Conservation (phyloP, 768 basidiomycete species). For the Boletus sp. region DNA sequence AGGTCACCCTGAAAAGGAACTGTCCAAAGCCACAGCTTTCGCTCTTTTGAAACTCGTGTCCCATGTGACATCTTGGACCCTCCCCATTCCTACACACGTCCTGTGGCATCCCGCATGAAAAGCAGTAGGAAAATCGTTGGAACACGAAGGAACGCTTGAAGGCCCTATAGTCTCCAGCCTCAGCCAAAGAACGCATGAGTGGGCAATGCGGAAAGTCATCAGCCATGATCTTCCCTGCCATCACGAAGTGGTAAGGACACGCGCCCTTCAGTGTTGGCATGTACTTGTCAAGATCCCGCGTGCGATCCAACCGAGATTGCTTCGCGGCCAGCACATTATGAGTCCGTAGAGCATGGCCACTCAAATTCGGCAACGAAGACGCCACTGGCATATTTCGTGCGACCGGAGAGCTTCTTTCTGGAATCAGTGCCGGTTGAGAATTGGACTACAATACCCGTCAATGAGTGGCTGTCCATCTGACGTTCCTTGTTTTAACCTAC, state of each 20-base stretch:
- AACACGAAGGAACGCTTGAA: background rate
- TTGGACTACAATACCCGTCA: no score
- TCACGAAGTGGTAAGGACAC: conserved; percentile 9
- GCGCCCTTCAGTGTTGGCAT: conserved; percentile 1
- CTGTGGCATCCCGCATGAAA: background rate
- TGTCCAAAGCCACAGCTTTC: background rate
- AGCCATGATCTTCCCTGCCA: background rate
- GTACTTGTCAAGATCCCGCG: background rate
- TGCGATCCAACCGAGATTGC: background rate
- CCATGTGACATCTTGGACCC: background rate
- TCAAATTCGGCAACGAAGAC: background rate
- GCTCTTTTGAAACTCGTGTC: accelerated
- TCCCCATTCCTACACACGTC: background rate
- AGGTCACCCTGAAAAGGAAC: background rate
- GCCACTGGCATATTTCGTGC: no score
- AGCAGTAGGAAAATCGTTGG: background rate
- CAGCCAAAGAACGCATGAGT: background rate
- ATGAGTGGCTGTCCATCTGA: no score
- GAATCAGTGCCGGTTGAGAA: no score
- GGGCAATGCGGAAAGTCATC: background rate
- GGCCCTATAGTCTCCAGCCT: background rate
- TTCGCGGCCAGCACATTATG: background rate
- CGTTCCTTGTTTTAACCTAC: no score
- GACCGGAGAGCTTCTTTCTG: no score
- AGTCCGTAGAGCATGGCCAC: background rate